A percentile compares a stretch with the other conserved stretches of the same genome.
Conservation (phyloP, 2,329 filamentous ascomycete species). For the Rugonectria rugulosa region DNA sequence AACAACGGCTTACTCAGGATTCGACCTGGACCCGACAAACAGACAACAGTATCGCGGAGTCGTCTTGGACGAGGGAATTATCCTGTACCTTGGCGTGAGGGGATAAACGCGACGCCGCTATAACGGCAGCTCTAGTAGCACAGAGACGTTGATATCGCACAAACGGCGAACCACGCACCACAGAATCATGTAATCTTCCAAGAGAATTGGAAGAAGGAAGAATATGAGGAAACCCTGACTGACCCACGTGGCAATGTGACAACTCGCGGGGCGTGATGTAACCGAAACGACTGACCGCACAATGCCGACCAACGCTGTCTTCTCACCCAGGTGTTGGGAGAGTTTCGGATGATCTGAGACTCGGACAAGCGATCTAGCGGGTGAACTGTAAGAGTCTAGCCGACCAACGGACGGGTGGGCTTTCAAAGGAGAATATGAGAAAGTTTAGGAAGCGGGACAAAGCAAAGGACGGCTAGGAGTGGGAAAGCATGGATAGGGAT, state of each 20-base stretch:
- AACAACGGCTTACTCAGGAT: neutral
- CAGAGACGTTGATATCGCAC: slow-evolving; percentile 7
- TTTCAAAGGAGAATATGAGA: neutral
- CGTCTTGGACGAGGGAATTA: slow-evolving; percentile 4
- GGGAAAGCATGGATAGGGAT: neutral
- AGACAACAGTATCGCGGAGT: neutral
- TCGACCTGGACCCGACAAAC: neutral
- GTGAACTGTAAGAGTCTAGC: neutral
- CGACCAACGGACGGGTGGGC: neutral
- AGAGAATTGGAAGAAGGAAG: slow-evolving; percentile 4
- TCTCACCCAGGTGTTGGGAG: slow-evolving; percentile 2
- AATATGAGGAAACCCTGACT: slow-evolving; percentile 13
- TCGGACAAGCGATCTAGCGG: neutral
- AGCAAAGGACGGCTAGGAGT: neutral
- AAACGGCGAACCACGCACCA: slow-evolving; percentile 6
- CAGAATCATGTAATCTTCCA: slow-evolving; percentile 15
- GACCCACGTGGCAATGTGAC: slow-evolving; percentile 24
- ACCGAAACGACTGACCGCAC: slow-evolving; percentile 19
- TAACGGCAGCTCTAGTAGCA: neutral
- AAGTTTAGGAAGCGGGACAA: neutral
- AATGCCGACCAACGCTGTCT: slow-evolving; percentile 3
- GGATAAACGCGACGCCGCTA: neutral
- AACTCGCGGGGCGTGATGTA: slow-evolving; percentile 22
- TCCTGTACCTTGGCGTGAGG: slow-evolving; percentile 10
- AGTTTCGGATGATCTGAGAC: slow-evolving; percentile 11